Conservation (phyloP, 352 stramenopile genomes). For the Pilasporangium apinafurcum region DNA sequence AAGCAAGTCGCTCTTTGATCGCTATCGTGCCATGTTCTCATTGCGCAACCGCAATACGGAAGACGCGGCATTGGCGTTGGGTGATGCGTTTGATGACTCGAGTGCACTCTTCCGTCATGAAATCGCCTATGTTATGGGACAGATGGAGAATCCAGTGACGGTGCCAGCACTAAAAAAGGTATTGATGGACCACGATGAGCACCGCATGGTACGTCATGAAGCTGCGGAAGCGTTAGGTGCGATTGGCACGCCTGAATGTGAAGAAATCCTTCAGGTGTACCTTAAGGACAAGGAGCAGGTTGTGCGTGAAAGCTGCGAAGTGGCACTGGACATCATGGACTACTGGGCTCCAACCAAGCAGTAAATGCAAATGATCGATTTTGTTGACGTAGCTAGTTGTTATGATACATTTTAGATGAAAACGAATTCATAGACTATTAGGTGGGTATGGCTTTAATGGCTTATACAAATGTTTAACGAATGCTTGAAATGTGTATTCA, state of each 20-base stretch:
- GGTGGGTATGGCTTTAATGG: too few species aligned
- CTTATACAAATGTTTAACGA: too few species aligned
- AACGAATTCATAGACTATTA: too few species aligned
- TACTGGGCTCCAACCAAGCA: constrained; percentile 88
- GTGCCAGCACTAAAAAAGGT: constrained; percentile 86
- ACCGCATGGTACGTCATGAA: constrained; percentile 98
- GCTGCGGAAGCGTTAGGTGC: constrained; percentile 95
- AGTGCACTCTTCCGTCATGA: constrained; percentile 88
- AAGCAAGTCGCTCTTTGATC: constrained; percentile 83
- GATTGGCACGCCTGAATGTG: constrained; percentile 90
- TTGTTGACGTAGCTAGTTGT: too few species aligned
- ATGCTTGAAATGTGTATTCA: too few species aligned
- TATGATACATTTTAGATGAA: too few species aligned
- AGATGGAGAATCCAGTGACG: constrained; percentile 88
- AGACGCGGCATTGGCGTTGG: constrained; percentile 77
- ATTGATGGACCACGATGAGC: constrained; percentile 87
- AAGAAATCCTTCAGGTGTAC: constrained; percentile 83
- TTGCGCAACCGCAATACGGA: constrained; percentile 94
- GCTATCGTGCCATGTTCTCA: constrained; percentile 98
- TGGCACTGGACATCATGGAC: constrained; percentile 96
- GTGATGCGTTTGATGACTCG: constrained; percentile 64
- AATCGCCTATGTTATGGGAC: constrained; percentile 92
- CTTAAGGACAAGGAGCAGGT: constrained; percentile 76
- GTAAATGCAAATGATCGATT: too few species aligned
- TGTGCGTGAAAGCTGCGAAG: constrained; percentile 94